Evolutionary conservation across 2,329 filamentous ascomycete genomes (phyloP), one percentile per base, ranked within the genome.

Genomic region (Macrophomina pseudophaseolina): DNA sequence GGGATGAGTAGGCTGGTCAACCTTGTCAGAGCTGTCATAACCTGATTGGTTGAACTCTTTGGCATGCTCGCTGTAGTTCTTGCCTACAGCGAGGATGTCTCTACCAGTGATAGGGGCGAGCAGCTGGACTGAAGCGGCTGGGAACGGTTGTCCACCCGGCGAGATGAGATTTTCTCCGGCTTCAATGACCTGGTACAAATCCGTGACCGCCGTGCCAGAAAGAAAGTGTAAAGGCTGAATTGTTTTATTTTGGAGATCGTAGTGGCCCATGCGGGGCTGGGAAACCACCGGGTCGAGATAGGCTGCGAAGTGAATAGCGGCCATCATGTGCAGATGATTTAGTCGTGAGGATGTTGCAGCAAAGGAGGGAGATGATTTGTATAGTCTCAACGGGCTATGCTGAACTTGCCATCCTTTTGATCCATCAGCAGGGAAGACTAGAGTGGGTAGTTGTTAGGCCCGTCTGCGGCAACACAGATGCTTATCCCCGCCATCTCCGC

Each of bases 51-150:
- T 85, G 75, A 88, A 87, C 67, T 87, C 85, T 64, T 81, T 83
- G 1, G 85, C 85, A 71, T 88, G 85, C 51, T 85, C 85, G 38
- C 78, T 75, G 69, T 87, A 88, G 70, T 87, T 87, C 71, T 87
- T 86, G 33, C 85, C 84, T 2, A 87, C 83, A 52, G 83, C 80
- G 1, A 87, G 78, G n/a, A 87, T 75, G 71, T 87, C 84, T 32
- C 85, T 78, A 5, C 79, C 80, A 28, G 74, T 76, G 48, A 86
- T 78, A 0, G 83, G 82, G 3, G 85, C 76, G 0, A 85, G 76
- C 0, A 86, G 71, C 66, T 78, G 80, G 30, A 83, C 77, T 4
- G 71, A 69, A 3, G 76, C 75, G 1, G 76, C 70, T 5, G 78
- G 68, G 18, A 83, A 54, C n/a, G 52, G 14, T 7, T 56, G 32